These are phyloP conservation scores for Fusarium udum DNA, from an alignment of 2,329 filamentous ascomycete species.

Conservation along the genomic window DNA sequence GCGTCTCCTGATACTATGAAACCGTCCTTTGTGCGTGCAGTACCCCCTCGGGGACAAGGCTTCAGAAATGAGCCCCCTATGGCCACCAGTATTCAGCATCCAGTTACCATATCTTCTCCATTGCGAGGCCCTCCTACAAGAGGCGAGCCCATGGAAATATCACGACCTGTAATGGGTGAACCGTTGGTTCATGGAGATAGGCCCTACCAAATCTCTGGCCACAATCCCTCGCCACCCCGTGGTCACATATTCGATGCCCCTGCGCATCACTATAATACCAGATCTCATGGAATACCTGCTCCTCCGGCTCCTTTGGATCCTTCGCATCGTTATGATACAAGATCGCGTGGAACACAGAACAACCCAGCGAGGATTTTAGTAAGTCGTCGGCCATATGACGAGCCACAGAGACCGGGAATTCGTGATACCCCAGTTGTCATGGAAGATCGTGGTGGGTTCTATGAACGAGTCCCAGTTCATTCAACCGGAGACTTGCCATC, in stretches of 20 bases:
- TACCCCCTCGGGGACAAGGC: constrained; percentile 44
- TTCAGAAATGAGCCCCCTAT: constrained; percentile 33
- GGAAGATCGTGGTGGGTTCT: constrained; percentile 53
- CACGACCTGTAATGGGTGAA: constrained; percentile 28
- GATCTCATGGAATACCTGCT: not conserved
- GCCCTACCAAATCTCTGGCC: constrained; percentile 17
- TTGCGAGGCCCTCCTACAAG: constrained; percentile 24
- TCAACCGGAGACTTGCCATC: constrained; percentile 16
- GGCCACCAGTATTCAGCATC: constrained; percentile 33
- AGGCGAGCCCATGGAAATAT: constrained; percentile 28
- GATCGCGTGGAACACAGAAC: constrained; percentile 27
- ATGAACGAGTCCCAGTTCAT: constrained; percentile 45
- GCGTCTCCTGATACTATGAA: constrained; percentile 49
- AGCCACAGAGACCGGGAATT: constrained; percentile 45
- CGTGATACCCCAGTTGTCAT: constrained; percentile 50
- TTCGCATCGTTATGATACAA: constrained; percentile 16
- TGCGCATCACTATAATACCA: constrained; percentile 19
- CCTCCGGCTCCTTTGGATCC: not conserved
- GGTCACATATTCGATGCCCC: constrained; percentile 13
- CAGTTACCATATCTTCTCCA: constrained; percentile 33
- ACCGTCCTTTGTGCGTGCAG: constrained; percentile 48
- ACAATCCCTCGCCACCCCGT: constrained; percentile 14
- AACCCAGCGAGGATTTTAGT: constrained; percentile 29
- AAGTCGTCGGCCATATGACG: constrained; percentile 45
- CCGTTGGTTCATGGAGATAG: constrained; percentile 11